phyloP scores from a whole-genome alignment of 2,329 filamentous ascomycete genomes.

The Aspergillus fumigatiaffinis region DNA sequence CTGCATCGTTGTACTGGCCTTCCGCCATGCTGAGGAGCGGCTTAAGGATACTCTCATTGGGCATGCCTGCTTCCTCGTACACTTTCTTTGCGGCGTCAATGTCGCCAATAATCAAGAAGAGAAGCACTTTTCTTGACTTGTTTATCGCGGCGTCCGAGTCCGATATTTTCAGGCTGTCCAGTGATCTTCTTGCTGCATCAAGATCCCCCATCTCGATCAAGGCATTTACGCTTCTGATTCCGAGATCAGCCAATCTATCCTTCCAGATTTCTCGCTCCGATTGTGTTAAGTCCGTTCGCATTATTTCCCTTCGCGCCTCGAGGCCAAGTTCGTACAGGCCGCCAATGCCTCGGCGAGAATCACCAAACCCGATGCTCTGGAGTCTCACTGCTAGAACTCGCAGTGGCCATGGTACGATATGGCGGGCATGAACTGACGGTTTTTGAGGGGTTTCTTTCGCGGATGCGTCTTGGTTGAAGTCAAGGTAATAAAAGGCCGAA shows the following conservation, averaged over 20 bases:
- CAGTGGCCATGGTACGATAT: constrained; percentile 82
- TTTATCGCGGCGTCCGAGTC: constrained; percentile 27
- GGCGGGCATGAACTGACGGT: constrained; percentile 61
- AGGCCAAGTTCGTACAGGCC: constrained; percentile 83
- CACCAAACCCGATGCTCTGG: constrained; percentile 80
- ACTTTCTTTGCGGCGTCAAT: constrained; percentile 61
- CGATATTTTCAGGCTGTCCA: constrained; percentile 54
- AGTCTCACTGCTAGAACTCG: constrained; percentile 78
- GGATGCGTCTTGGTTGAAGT: constrained; percentile 22
- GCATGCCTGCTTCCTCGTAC: constrained; percentile 39
- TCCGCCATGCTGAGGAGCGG: constrained; percentile 77
- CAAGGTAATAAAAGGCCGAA: constrained; percentile 51
- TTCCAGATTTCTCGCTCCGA: constrained; percentile 66
- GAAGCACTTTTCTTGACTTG: constrained; percentile 52
- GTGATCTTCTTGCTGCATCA: constrained; percentile 70
- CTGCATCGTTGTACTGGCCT: constrained; percentile 64
- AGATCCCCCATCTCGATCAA: constrained; percentile 72
- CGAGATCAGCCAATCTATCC: constrained; percentile 68
- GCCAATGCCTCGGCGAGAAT: constrained; percentile 79
- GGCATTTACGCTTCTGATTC: constrained; percentile 56
- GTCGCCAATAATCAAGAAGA: constrained; percentile 78
- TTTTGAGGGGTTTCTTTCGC: constrained; percentile 58
- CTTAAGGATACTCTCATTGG: constrained; percentile 39
- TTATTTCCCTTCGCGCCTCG: constrained; percentile 65
- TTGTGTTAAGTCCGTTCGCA: constrained; percentile 48